A percentile compares a stretch with the other conserved stretches of the same genome.
phyloP scores from a whole-genome alignment of 495 filamentous ascomycete species.

The Symbiotaphrina buchneri region DNA sequence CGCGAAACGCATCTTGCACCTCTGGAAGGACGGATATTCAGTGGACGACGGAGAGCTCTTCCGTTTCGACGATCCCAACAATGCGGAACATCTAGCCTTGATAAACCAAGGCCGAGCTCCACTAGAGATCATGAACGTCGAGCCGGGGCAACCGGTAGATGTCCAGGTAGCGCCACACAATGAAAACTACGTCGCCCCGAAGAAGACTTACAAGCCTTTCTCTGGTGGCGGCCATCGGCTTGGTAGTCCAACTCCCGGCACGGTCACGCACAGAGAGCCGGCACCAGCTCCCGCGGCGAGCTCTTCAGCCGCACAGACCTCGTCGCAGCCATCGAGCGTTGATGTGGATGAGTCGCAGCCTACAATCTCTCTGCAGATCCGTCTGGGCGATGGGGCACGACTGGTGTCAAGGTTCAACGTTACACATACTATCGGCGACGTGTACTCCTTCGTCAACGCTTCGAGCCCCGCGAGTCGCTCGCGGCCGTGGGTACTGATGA shows the following conservation, averaged over 20 bases:
- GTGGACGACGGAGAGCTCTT: conserved; percentile 87
- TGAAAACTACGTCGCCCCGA: conserved; percentile 60
- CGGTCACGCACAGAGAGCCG: conserved; percentile 15
- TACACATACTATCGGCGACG: conserved; percentile 70
- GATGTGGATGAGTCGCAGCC: conserved; percentile 58
- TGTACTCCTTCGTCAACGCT: conserved; percentile 64
- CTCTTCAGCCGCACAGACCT: conserved; percentile 15
- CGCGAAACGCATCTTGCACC: conserved; percentile 51
- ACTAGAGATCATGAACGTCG: conserved; percentile 70
- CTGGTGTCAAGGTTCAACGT: conserved; percentile 81
- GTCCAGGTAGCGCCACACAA: conserved; percentile 75
- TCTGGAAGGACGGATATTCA: conserved; percentile 89
- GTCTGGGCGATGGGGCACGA: conserved; percentile 74
- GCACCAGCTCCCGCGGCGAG: conserved; percentile 12
- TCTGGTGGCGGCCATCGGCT: conserved; percentile 61
- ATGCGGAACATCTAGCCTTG: conserved; percentile 56
- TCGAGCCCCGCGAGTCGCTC: conserved; percentile 32
- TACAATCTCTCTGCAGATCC: conserved; percentile 58
- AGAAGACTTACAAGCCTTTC: conserved; percentile 77
- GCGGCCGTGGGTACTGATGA: conserved; percentile 65
- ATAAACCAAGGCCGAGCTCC: conserved; percentile 79
- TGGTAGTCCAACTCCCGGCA: conserved; percentile 74
- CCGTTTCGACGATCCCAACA: conserved; percentile 71
- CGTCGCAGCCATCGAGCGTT: conserved; percentile 18
- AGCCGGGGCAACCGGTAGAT: conserved; percentile 67